These are phyloP conservation scores for Diatrype stigma DNA, from an alignment of 2,329 filamentous ascomycete genomes.

Conservation along the genomic window DNA sequence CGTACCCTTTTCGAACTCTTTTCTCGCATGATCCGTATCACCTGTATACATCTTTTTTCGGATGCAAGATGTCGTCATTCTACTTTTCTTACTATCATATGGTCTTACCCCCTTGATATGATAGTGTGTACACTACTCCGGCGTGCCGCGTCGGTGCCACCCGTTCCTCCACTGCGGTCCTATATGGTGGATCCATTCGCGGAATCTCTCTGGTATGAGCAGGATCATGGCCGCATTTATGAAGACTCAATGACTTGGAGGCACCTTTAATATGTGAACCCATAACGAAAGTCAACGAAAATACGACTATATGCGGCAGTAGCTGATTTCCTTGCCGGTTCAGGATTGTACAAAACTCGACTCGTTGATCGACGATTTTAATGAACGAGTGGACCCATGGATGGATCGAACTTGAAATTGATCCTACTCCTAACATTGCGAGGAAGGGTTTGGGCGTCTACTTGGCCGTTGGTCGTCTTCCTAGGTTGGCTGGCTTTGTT, in stretches of 20 bases:
- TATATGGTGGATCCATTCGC: background rate
- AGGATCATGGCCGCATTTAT: background rate
- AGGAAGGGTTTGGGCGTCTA: too few species aligned
- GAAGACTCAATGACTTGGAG: background rate
- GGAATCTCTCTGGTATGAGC: background rate
- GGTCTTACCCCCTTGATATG: background rate
- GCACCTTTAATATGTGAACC: background rate
- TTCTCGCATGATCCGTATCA: background rate
- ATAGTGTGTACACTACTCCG: background rate
- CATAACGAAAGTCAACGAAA: background rate
- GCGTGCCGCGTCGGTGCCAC: background rate
- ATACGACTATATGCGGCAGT: background rate
- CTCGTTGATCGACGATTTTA: too few species aligned
- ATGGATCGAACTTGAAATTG: too few species aligned
- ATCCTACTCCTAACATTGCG: too few species aligned
- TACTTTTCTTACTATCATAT: background rate
- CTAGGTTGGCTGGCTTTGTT: too few species aligned
- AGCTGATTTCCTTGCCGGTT: background rate
- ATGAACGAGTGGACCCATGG: too few species aligned
- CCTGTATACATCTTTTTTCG: background rate
- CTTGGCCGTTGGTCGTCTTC: too few species aligned
- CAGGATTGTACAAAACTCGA: too few species aligned
- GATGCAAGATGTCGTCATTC: background rate
- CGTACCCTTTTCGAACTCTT: background rate
- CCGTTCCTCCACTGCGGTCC: background rate